Percentiles rank a stretch among this genome's conserved stretches.
Conservation (phyloP, 1,284 basidiomycete genomes). For the Ustilago curta region DNA sequence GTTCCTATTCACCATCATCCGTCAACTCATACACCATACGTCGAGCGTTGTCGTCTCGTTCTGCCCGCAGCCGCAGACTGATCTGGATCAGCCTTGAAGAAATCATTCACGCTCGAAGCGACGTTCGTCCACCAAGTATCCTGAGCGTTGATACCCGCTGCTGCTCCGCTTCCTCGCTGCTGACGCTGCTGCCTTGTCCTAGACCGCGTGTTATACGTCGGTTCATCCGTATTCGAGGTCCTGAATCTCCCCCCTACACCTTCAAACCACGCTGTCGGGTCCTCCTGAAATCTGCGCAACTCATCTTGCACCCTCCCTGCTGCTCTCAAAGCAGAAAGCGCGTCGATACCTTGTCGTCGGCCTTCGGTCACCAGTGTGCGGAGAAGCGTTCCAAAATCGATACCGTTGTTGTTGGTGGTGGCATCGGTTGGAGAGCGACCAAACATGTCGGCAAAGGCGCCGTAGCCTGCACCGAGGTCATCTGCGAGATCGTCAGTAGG, state of each 20-base stretch:
- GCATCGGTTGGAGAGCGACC: conserved; percentile 10
- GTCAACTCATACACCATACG: conserved; percentile 2
- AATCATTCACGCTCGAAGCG: conserved; percentile 28
- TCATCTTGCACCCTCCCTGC: conserved; percentile 48
- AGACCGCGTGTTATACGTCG: conserved; percentile 21
- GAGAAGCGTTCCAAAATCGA: conserved; percentile 39
- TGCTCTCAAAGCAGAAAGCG: conserved; percentile 36
- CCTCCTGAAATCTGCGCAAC: conserved; percentile 29
- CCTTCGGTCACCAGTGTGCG: conserved; percentile 35
- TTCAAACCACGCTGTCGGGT: conserved; percentile 43
- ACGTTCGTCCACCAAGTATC: conserved; percentile 44
- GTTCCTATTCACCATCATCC: neutral
- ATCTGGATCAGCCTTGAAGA: conserved; percentile 31
- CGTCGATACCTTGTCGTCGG: conserved; percentile 44
- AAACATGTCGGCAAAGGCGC: conserved; percentile 41
- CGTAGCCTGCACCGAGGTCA: conserved; percentile 36
- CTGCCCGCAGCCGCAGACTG: neutral
- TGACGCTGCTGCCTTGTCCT: conserved; percentile 13
- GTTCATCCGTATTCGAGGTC: neutral
- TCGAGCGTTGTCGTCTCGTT: conserved; percentile 7
- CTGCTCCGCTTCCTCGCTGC: neutral
- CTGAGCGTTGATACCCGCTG: neutral
- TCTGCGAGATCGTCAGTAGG: conserved; percentile 18
- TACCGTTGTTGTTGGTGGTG: conserved; percentile 6
- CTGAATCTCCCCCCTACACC: conserved; percentile 37